phyloP scores from a whole-genome alignment of 352 stramenopile species.

The Globisporangium emineosum region DNA sequence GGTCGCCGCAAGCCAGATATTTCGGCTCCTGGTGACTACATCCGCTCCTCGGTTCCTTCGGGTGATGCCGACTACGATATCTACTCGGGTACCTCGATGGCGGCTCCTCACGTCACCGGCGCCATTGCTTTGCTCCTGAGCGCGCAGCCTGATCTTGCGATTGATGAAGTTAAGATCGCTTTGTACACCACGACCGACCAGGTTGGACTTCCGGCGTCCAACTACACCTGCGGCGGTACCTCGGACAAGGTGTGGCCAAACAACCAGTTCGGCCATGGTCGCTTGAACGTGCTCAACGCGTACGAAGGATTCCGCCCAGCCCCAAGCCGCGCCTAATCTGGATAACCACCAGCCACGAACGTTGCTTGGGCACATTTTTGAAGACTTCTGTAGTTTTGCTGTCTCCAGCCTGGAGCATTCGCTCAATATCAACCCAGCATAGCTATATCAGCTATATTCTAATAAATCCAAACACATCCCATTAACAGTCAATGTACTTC shows the following conservation, averaged over 20 bases:
- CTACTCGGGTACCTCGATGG: slow-evolving; percentile 18
- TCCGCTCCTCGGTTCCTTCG: slow-evolving; percentile 12
- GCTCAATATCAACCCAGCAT: neutral
- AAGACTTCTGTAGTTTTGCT: neutral
- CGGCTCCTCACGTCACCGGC: slow-evolving; percentile 28
- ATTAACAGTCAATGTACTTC: neutral
- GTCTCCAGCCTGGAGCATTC: neutral
- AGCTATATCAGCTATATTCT: neutral
- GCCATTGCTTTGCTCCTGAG: slow-evolving; percentile 26
- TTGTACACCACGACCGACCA: slow-evolving; percentile 14
- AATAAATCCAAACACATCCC: neutral
- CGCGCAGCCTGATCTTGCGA: slow-evolving; percentile 19
- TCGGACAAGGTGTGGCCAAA: slow-evolving; percentile 32
- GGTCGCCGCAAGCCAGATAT: slow-evolving; percentile 27
- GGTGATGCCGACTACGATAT: slow-evolving; percentile 2
- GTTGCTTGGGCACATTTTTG: neutral
- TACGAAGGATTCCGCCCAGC: slow-evolving; percentile 12
- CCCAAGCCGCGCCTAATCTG: neutral
- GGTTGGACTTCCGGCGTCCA: slow-evolving; percentile 4
- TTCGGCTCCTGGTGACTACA: slow-evolving; percentile 21
- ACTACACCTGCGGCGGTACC: slow-evolving; percentile 25
- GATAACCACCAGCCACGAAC: neutral
- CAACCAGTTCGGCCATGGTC: slow-evolving; percentile 40
- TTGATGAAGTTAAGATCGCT: slow-evolving; percentile 17
- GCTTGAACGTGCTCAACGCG: slow-evolving; percentile 28